Evolutionary conservation across 2,329 filamentous ascomycete genomes (phyloP).

Genomic region (Neocatenulostroma microsporum): DNA sequence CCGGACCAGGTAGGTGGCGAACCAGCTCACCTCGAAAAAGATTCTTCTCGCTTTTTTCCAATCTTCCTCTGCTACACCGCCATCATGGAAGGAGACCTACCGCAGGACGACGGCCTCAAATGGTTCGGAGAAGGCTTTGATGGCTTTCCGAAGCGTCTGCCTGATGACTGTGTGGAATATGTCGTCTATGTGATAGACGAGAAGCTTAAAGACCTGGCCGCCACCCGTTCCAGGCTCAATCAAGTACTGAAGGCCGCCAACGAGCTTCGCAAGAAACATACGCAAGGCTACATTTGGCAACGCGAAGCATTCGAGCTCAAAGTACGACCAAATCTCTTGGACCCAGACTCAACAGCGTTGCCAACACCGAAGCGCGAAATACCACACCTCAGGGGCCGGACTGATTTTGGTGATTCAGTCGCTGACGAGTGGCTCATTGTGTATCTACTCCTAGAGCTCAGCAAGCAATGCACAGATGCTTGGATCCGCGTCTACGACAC

Average conservation of each 20-base stretch:
- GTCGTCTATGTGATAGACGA: slow-evolving; percentile 63
- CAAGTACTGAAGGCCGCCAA: slow-evolving; percentile 61
- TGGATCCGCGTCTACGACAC: slow-evolving; percentile 81
- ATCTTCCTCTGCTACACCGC: neutral
- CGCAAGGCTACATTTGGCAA: slow-evolving; percentile 94
- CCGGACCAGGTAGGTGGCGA: slow-evolving; percentile 9
- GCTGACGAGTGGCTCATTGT: slow-evolving; percentile 98
- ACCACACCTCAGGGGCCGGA: slow-evolving; percentile 56
- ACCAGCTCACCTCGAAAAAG: neutral
- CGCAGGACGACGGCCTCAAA: slow-evolving; percentile 49
- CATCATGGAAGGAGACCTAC: slow-evolving; percentile 9
- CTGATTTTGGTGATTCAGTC: slow-evolving; percentile 86
- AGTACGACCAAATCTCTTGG: slow-evolving; percentile 41
- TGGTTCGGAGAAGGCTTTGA: slow-evolving; percentile 60
- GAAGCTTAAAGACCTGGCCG: slow-evolving; percentile 39
- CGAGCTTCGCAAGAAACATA: slow-evolving; percentile 54
- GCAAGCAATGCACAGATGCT: slow-evolving; percentile 59
- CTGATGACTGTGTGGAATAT: slow-evolving; percentile 83
- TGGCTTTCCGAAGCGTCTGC: slow-evolving; percentile 58
- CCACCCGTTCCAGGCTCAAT: slow-evolving; percentile 59
- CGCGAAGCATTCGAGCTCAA: slow-evolving; percentile 70
- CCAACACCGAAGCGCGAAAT: slow-evolving; percentile 1
- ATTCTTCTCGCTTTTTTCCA: slow-evolving; percentile 2
- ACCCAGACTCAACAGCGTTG: slow-evolving; percentile 28
- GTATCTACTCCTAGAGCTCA: slow-evolving; percentile 76